These are phyloP conservation scores for Alternaria hordeiaustralica DNA, from an alignment of 2,329 filamentous ascomycete genomes.

Conservation along the genomic window DNA sequence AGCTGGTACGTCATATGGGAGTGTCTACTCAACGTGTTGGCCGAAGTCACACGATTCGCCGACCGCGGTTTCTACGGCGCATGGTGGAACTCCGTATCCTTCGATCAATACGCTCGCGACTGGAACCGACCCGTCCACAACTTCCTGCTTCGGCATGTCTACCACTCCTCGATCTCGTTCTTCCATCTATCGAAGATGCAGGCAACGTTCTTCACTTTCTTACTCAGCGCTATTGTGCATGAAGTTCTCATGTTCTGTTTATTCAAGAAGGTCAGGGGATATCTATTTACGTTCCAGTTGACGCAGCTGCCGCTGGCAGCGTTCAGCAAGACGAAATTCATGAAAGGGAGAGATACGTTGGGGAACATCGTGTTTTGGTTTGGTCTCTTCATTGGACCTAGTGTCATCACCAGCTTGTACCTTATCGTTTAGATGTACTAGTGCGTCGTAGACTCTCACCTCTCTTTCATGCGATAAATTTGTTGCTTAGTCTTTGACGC, in stretches of 20 bases:
- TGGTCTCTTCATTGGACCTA: slow-evolving; percentile 78
- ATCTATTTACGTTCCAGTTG: slow-evolving; percentile 76
- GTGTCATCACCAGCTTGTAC: slow-evolving; percentile 63
- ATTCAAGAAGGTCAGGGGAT: slow-evolving; percentile 78
- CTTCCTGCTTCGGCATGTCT: slow-evolving; percentile 79
- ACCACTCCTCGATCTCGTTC: slow-evolving; percentile 77
- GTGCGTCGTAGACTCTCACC: background rate
- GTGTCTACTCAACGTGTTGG: slow-evolving; percentile 71
- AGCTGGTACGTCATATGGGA: slow-evolving; percentile 84
- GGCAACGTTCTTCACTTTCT: slow-evolving; percentile 78
- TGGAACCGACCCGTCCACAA: slow-evolving; percentile 85
- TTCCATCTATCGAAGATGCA: slow-evolving; percentile 72
- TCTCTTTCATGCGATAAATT: background rate
- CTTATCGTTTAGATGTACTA: slow-evolving; percentile 50
- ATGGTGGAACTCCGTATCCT: slow-evolving; percentile 63
- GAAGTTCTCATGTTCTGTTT: slow-evolving; percentile 82
- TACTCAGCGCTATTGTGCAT: slow-evolving; percentile 73
- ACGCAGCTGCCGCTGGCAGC: slow-evolving; percentile 73
- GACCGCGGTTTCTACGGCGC: slow-evolving; percentile 71
- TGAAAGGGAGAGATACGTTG: slow-evolving; percentile 67
- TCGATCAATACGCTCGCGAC: slow-evolving; percentile 79
- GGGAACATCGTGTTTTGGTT: slow-evolving; percentile 82
- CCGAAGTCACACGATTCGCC: slow-evolving; percentile 77
- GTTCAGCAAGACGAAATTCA: slow-evolving; percentile 69
- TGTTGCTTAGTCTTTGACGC: background rate